These are phyloP conservation scores for Tricholoma matsutake DNA, from an alignment of 768 basidiomycete species.

Conservation along the genomic window DNA sequence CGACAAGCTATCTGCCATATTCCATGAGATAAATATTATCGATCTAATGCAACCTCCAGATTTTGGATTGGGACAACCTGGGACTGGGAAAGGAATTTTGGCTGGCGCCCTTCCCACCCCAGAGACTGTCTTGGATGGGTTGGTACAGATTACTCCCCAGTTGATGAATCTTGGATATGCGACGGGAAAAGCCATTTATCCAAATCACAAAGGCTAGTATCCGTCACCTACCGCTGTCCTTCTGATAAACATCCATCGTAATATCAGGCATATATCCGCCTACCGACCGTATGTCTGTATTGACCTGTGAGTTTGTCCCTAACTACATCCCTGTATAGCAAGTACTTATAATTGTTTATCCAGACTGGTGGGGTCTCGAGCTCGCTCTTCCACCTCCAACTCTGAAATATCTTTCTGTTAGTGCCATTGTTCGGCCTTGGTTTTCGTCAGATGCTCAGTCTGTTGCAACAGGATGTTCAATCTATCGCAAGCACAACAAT, in stretches of 20 bases:
- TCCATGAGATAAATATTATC: constrained; percentile 62
- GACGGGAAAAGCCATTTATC: constrained; percentile 58
- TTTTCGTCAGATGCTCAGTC: not conserved
- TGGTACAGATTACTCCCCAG: constrained; percentile 70
- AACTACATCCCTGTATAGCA: not conserved
- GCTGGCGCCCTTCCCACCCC: constrained; percentile 77
- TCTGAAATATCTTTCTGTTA: constrained; percentile 53
- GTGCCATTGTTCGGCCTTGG: constrained; percentile 21
- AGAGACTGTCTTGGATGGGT: constrained; percentile 64
- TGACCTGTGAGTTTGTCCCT: constrained; percentile 60
- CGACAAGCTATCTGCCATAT: constrained; percentile 43
- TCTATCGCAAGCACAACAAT: constrained; percentile 62
- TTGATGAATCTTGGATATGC: constrained; percentile 78
- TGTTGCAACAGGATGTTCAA: constrained; percentile 43
- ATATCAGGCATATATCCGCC: constrained; percentile 64
- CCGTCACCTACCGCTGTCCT: not conserved
- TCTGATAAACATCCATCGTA: not conserved
- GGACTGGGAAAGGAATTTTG: constrained; percentile 60
- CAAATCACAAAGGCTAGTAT: constrained; percentile 59
- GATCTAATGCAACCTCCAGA: constrained; percentile 58
- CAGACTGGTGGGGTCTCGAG: constrained; percentile 93
- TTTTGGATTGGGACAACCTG: constrained; percentile 74
- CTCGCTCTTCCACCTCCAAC: constrained; percentile 71
- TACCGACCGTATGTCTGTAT: constrained; percentile 69
- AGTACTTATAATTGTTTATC: constrained; percentile 1